Base-by-base conservation (phyloP, 306 rosid species). In the Begonia fuchsioides region DNA sequence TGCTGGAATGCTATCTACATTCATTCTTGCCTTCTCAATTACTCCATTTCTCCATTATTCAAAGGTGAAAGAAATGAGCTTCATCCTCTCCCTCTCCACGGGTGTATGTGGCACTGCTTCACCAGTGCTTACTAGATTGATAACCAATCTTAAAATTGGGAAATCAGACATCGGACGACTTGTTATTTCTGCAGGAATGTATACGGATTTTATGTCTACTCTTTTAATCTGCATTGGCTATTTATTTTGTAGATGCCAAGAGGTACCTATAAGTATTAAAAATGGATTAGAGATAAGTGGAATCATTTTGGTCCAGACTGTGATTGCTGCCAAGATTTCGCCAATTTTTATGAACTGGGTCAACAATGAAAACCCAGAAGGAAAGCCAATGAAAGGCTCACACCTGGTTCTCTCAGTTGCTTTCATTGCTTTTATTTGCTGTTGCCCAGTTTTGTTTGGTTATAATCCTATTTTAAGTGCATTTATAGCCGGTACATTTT, bases 321-420 rank as follows among this genome's bases (percentile, higher is more conserved):
- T 75, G 20, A 38, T 85, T 39, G 54, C 94, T 2, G 92, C 83
- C 6, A 15, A 43, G 43, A 67, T 81, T 40, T 79, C 98, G 0
- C 98, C 98, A 0, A 1, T 79, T 14, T 59, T 85, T 18, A 73
- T 90, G 79, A 76, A 53, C 6, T 90, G 95, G 98, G 92, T 85
- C 43, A 77, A 90, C 67, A 81, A 82, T 13, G 98, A 90, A 54
- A 90, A 85, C 44, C 98, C 98, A 0, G 85, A 85, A 61, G 98
- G 98, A 14, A 85, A 63, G 61, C 92, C 94, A 13, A 62, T 90
- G 78, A 90, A 90, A 63, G 98, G 82, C 3, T 61, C 98, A 40
- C 98, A 90, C 44, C 43, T 90, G 46, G 85, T 90, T 41, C 68
- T 90, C 18, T 67, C 95, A 18, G 13, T 85, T 44, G 98, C 98